Evolutionary conservation across 306 rosid genomes (phyloP), one percentile per base, ranked within the genome.

Genomic region (Quercus gilva): DNA sequence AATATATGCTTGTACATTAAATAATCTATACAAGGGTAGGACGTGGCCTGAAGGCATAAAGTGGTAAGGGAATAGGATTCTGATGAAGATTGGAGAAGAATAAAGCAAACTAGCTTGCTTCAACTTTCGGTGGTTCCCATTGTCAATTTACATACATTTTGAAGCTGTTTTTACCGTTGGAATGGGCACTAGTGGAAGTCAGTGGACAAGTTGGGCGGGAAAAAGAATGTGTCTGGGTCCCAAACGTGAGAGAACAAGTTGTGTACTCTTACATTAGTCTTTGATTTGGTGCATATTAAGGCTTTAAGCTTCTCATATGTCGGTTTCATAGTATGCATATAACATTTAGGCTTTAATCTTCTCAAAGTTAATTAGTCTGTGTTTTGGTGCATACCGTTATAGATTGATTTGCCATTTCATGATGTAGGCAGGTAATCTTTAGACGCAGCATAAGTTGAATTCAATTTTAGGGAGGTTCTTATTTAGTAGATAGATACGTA

Each of bases 51-150:
- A 14, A 49, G 78, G 74, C 71, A 37, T 53, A 31, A 81, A 72
- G 73, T 29, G 33, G 67, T 28, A 78, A 20, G 69, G 78, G 95
- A 91, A 87, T 80, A 82, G 26, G 93, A 87, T 91, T 91, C 91
- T 2, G 41, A 74, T 80, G 58, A 69, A 20, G 74, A 83, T 81
- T 74, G 60, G 57, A 55, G 69, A 73, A 72, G 90, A 84, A 91
- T 88, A 85, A 83, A 80, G 86, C 80, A 63, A 19, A 26, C 28
- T 65, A 83, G 55, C 81, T 75, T 72, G 73, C 21, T 55, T 63
- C 53, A 18, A 52, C 74, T 72, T 76, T 83, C 41, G 56, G 78
- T 71, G 81, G 55, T 33, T 35, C 53, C 72, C 60, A 67, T 58
- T 56, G 28, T 86, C 82, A 43, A 10, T 37, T 17, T 63, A 17